A percentile compares a stretch with the other conserved stretches of the same genome.
Conservation (phyloP, 306 rosid genomes). For the Alnus glutinosa region DNA sequence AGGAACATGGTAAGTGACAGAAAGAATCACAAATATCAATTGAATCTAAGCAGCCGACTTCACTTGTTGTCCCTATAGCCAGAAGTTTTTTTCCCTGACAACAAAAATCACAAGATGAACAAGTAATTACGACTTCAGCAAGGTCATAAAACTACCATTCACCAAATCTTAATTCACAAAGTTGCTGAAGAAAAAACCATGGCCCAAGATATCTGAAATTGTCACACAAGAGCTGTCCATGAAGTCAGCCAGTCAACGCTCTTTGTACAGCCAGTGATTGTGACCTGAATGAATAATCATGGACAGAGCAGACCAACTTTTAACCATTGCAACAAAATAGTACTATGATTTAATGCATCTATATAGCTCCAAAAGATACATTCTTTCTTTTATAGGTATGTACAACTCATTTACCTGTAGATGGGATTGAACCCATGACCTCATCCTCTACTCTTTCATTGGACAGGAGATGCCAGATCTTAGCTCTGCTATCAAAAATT, state of each 20-base stretch:
- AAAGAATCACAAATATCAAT: conserved; percentile 75
- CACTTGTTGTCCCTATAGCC: conserved; percentile 90
- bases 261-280: conserved; percentile 22
- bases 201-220: conserved; percentile 5
- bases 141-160: conserved; percentile 8
- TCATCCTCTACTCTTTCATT: background rate
- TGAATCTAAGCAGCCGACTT: conserved; percentile 74
- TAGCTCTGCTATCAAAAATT: no score
- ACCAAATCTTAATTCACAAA: background rate
- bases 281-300: conserved; percentile 24
- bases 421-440: background rate
- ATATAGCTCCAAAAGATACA: no score
- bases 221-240: background rate
- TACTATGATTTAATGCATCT: background rate
- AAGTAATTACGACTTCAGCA: conserved; percentile 10
- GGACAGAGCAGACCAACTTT: conserved; percentile 8
- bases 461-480: no score
- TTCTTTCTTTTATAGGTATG: background rate
- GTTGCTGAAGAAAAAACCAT: background rate
- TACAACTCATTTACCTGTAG: background rate
- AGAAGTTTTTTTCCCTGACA: conserved; percentile 90
- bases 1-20: conserved; percentile 79
- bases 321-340: conserved; percentile 14
- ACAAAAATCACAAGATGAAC: conserved; percentile 18
- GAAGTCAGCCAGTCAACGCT: background rate